These are phyloP conservation scores for Filosporella fistucella DNA, from an alignment of 495 filamentous ascomycete species.

Conservation along the genomic window DNA sequence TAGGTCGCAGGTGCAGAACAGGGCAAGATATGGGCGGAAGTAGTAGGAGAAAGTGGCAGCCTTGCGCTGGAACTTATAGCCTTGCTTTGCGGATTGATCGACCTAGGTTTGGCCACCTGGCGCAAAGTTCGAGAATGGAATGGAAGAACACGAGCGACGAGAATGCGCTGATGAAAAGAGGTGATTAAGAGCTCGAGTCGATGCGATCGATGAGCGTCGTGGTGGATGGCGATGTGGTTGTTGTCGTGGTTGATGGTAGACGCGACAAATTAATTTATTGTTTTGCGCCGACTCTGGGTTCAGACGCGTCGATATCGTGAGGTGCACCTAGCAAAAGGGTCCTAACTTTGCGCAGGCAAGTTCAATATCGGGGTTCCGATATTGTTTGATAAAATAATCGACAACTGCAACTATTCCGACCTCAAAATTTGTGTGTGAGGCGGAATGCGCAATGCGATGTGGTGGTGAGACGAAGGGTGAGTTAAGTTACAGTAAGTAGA, in stretches of 20 bases:
- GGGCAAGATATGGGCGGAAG: not conserved
- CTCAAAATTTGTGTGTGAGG: too few species aligned
- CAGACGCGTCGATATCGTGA: constrained; percentile 5
- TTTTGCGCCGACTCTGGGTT: too few species aligned
- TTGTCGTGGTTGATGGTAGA: not conserved
- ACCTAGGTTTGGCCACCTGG: constrained; percentile 1
- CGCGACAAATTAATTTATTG: too few species aligned
- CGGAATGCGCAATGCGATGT: too few species aligned
- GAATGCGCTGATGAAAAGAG: constrained; percentile 2
- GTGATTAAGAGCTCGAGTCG: not conserved
- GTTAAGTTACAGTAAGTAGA: too few species aligned
- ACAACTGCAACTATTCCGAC: too few species aligned
- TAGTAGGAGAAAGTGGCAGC: constrained; percentile 4
- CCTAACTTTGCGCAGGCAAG: too few species aligned
- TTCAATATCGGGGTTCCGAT: too few species aligned
- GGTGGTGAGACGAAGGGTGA: too few species aligned
- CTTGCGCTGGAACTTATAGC: constrained; percentile 5
- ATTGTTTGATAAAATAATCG: too few species aligned
- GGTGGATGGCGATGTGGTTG: too few species aligned
- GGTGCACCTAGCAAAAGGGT: constrained; percentile 13
- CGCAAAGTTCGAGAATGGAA: constrained; percentile 7
- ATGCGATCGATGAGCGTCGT: not conserved
- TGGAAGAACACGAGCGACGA: not conserved
- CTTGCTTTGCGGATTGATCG: constrained; percentile 7
- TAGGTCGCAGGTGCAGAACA: not conserved